Conservation (phyloP, 352 stramenopile genomes). For the Globisporangium mamillatum region DNA sequence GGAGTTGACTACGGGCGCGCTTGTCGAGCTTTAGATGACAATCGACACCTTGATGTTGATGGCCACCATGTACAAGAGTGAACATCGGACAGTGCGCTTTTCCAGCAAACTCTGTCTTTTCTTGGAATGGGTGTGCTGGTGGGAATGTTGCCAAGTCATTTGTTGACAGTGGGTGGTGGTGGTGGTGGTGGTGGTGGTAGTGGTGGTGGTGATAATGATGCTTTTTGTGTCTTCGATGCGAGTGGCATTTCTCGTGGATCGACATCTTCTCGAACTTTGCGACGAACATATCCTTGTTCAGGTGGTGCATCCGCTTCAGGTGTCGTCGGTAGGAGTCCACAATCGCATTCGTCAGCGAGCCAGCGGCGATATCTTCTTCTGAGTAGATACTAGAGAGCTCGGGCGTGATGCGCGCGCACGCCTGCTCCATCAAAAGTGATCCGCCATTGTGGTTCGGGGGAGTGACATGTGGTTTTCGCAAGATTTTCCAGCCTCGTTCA, state of each 20-base stretch:
- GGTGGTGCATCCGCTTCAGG: conserved; percentile 1
- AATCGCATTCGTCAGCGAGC: conserved; percentile 45
- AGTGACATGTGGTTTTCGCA: background rate
- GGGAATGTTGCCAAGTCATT: background rate
- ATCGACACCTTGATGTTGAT: background rate
- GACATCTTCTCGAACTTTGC: conserved; percentile 5
- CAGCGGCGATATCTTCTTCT: conserved; percentile 23
- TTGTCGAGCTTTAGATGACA: background rate
- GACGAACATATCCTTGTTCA: conserved; percentile 30
- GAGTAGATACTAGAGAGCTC: conserved; percentile 13
- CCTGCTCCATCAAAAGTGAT: conserved; percentile 1
- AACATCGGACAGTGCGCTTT: background rate
- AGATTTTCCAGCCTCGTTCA: conserved; percentile 9
- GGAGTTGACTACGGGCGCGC: background rate
- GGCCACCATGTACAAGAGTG: background rate
- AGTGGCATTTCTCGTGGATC: background rate
- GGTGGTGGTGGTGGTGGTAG: background rate
- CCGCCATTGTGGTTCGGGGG: background rate
- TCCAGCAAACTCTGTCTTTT: background rate
- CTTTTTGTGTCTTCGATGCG: background rate
- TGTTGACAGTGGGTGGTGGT: background rate
- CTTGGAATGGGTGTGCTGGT: background rate
- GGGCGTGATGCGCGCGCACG: conserved; percentile 8
- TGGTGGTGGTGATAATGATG: background rate
- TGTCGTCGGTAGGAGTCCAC: conserved; percentile 38